phyloP scores from a whole-genome alignment of 2,329 filamentous ascomycete genomes.

The Claviceps pusilla region DNA sequence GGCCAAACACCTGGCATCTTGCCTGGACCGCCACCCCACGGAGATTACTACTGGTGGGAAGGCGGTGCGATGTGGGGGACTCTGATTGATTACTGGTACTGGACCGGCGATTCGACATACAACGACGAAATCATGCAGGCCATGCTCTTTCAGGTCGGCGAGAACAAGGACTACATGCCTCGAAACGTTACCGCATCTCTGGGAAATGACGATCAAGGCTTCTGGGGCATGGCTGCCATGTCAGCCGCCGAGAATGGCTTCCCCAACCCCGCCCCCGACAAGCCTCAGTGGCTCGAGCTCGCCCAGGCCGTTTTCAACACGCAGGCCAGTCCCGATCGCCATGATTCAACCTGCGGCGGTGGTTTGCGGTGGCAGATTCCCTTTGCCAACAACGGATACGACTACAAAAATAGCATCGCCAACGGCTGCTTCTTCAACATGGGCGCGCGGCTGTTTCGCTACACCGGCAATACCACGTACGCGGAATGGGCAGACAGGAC shows the following conservation, averaged over 20 bases:
- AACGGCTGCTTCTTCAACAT: slow-evolving; percentile 51
- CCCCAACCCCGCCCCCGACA: slow-evolving; percentile 33
- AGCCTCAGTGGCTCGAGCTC: slow-evolving; percentile 40
- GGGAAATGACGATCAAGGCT: slow-evolving; percentile 52
- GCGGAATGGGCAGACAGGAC: slow-evolving; percentile 45
- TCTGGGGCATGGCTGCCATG: slow-evolving; percentile 53
- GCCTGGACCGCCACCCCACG: slow-evolving; percentile 29
- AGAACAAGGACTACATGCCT: slow-evolving; percentile 40
- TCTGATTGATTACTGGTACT: slow-evolving; percentile 49
- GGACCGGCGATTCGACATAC: slow-evolving; percentile 44
- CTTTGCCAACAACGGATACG: slow-evolving; percentile 56
- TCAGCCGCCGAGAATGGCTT: slow-evolving; percentile 43
- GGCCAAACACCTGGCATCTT: slow-evolving; percentile 32
- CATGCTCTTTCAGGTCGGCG: slow-evolving; percentile 38
- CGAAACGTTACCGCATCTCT: slow-evolving; percentile 34
- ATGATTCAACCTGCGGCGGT: slow-evolving; percentile 37
- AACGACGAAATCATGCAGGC: slow-evolving; percentile 37
- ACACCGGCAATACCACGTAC: slow-evolving; percentile 52
- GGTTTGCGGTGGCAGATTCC: slow-evolving; percentile 70
- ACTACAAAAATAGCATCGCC: slow-evolving; percentile 53
- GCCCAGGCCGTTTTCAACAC: slow-evolving; percentile 51
- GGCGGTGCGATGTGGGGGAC: slow-evolving; percentile 46
- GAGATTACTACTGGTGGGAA: slow-evolving; percentile 53
- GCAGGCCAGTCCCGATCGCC: slow-evolving; percentile 39
- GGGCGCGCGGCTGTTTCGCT: slow-evolving; percentile 54